Conservation (phyloP, 306 rosid species). For the Senna siamea region DNA sequence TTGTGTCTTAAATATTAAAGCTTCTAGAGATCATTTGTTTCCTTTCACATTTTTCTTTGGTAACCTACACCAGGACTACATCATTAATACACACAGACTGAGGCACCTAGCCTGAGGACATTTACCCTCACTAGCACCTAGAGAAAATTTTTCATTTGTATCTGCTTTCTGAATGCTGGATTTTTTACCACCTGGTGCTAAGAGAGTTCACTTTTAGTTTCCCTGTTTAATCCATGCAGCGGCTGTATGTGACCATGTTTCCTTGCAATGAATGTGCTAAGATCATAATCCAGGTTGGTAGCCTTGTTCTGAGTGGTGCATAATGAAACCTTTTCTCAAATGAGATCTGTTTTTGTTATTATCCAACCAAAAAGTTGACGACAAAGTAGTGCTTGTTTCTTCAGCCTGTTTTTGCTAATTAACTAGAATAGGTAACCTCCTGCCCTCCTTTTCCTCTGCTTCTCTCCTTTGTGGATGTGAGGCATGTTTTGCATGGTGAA, state of each 20-base stretch:
- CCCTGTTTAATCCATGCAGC: slow-evolving; percentile 56
- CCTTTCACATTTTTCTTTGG: slow-evolving; percentile 4
- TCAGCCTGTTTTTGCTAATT: no score
- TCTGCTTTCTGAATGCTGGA: background rate
- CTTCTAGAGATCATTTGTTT: slow-evolving; percentile 1
- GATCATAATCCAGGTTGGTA: slow-evolving; percentile 88
- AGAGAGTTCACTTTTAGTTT: slow-evolving; percentile 5
- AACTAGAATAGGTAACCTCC: slow-evolving; percentile 9
- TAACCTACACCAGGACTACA: background rate
- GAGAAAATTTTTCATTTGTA: slow-evolving; percentile 7
- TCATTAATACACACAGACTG: background rate
- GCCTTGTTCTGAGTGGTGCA: background rate
- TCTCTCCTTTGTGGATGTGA: slow-evolving; percentile 8
- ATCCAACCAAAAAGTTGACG: background rate
- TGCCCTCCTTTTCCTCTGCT: slow-evolving; percentile 8
- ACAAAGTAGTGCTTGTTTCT: slow-evolving; percentile 6
- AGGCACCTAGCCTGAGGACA: background rate
- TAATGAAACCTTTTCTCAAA: slow-evolving; percentile 13
- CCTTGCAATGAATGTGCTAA: slow-evolving; percentile 99
- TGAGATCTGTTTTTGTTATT: background rate
- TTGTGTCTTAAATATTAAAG: slow-evolving; percentile 16
- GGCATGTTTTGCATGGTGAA: background rate
- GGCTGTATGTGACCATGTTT: slow-evolving; percentile 92
- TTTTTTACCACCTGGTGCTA: slow-evolving; percentile 20
- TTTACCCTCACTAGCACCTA: background rate